These are phyloP conservation scores for Achlya hypogyna DNA, from an alignment of 352 stramenopile species.

Conservation along the genomic window DNA sequence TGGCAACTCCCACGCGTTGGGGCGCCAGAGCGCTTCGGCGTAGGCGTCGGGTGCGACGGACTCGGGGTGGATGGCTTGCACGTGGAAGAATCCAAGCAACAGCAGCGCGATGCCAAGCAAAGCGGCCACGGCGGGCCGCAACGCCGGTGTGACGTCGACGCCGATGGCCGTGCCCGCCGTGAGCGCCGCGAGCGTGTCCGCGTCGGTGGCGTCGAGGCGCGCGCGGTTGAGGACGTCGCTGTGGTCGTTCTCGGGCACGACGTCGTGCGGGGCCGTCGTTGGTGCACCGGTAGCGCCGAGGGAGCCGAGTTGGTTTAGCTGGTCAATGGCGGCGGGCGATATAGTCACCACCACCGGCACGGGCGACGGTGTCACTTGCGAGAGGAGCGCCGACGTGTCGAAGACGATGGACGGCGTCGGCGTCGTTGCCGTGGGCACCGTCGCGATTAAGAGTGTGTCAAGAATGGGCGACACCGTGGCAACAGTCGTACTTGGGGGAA, in stretches of 20 bases:
- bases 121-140: neutral
- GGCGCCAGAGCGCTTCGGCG: neutral
- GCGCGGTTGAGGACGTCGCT: neutral
- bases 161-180: neutral
- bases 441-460: neutral
- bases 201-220: neutral
- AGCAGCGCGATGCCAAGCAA: neutral
- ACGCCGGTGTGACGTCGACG: neutral
- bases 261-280: neutral
- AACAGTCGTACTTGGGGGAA: neutral
- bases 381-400: neutral
- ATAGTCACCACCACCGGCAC: neutral
- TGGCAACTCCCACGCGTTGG: neutral
- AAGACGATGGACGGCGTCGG: neutral
- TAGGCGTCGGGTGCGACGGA: neutral
- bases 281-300: neutral
- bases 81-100: neutral
- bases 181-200: neutral
- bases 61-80: neutral
- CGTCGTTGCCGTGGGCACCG: neutral
- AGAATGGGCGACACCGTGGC: neutral
- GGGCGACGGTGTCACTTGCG: neutral
- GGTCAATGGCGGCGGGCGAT: neutral
- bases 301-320: neutral
- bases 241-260: neutral